Base-by-base conservation (phyloP, 345 rosid species). In the Brassica juncea region DNA sequence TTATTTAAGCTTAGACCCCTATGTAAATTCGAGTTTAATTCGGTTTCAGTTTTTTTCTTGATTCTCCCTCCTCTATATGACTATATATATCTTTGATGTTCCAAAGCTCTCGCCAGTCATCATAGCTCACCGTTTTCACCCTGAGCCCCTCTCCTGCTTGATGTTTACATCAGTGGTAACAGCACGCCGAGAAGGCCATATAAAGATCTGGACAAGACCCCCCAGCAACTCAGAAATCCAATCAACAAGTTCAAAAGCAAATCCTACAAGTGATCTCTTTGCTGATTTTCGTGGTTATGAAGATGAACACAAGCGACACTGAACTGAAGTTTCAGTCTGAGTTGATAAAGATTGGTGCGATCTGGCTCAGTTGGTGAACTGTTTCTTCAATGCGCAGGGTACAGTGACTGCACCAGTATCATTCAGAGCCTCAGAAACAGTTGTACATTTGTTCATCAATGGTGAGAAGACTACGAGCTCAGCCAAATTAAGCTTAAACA, bases 31-130 rank as follows among this genome's bases (percentile, higher is more conserved):
- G 4, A 52, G 3, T 60, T 60, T 5, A 60, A 11, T 60, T 15
- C 1, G 8, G 10, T 47, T 47, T 47, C 55, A 47, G 55, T 47
- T 39, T 39, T 6, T 8, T 6, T 34, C 9, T 35, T 35, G 2
- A 35, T 35, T 35, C 42, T 5, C 42, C 25, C 25, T 2, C 2
- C 7, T 7, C 5, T 35, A 35, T 35, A 35, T 35, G 39, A 79
- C 19, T 19, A 19, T 19, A n/a, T 21, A 23, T 23, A 23, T 10
- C n/a, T 55, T 19, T 5, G 21, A 96, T 72, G 92, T 96, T 73
- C 99, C 98, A 2, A 96, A 96, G 86, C 85, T 96, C 68, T 90
- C 98, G 23, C 93, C 99, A 0, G 72, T 93, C 65, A 90, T 93
- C 25, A 23, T 23, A 64, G 89, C 91, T 55, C 97, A 93, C 71